Evolutionary conservation across 148 eudicot species (phyloP).

Genomic region (Vaccinium vitisidaea): DNA sequence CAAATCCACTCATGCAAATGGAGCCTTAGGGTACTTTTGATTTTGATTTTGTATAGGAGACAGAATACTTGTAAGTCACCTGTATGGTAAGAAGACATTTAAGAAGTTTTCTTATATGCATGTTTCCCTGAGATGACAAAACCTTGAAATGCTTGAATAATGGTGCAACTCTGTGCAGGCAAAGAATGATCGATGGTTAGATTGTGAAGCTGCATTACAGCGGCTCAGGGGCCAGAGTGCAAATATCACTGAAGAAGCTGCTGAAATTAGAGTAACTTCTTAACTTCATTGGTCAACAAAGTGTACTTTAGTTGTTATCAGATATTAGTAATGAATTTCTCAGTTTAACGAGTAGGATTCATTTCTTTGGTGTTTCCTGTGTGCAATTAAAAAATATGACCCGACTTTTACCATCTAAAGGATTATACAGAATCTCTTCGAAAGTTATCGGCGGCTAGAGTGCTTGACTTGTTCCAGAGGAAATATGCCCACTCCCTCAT

Average conservation of each 20-base stretch:
- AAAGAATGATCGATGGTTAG: constrained; percentile 48
- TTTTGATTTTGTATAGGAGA: background rate
- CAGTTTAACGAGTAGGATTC: background rate
- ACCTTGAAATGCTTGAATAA: background rate
- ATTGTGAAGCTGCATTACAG: constrained; percentile 52
- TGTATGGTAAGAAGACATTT: background rate
- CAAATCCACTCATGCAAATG: background rate
- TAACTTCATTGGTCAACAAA: background rate
- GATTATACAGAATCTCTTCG: constrained; percentile 56
- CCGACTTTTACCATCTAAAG: constrained; percentile 26
- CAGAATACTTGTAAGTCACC: background rate
- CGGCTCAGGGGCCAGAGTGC: constrained; percentile 48
- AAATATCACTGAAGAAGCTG: constrained; percentile 53
- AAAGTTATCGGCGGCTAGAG: constrained; percentile 33
- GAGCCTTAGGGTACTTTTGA: background rate
- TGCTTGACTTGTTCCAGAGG: constrained; percentile 50
- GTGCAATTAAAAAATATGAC: background rate
- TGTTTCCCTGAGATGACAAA: background rate
- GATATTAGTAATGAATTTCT: background rate
- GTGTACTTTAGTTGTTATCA: background rate
- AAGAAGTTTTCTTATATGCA: background rate
- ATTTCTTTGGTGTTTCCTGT: background rate
- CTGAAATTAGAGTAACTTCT: constrained; percentile 54
- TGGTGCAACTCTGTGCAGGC: constrained; percentile 43
- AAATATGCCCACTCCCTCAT: constrained; percentile 59